Base-by-base conservation (phyloP, 2,329 filamentous ascomycete species). In the Aspergillus texensis region DNA sequence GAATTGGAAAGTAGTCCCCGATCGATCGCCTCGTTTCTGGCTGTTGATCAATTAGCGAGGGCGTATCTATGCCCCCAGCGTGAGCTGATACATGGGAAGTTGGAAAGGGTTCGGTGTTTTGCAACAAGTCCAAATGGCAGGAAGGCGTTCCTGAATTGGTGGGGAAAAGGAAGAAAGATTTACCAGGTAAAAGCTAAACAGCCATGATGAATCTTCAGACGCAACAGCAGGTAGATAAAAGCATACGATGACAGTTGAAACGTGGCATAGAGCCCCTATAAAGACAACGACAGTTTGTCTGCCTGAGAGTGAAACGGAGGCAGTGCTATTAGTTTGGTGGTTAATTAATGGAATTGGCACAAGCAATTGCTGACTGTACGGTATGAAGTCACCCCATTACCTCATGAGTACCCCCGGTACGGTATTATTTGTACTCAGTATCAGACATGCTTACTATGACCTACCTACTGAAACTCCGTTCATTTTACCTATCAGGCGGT, bases 21-120 rank as follows among this genome's bases (percentile, higher is more conserved):
- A 21, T n/a, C n/a, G 28, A 52, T 52, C 28, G 16, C 30, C 48
- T 34, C 16, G 14, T 30, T 30, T 16, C 46, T 48, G 14, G 26
- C 3, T 10, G 52, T 55, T 55, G 34, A 39, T 58, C 57, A 45
- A 57, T 62, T 48, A 50, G 30, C 55, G 60, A 62, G 60, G 56
- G 56, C 36, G 52, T 39, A 46, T 4, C 21, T 57, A 59, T 48
- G 56, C 60, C 59, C 60, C 59, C 59, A 30, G 21, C 32, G 60
- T 46, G 57, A 39, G 53, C 14, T 57, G 53, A 55, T 50, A 39
- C 63, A 65, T 65, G 63, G 57, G 53, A 45, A 54, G 62, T 46
- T 53, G 60, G 11, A 30, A 62, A 46, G 60, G 30, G 52, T 24
- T 54, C 30, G 52, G 32, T 36, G 32, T 34, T 53, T 41, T 53